Evolutionary conservation across 2,329 filamentous ascomycete genomes (phyloP).

Genomic region (Fusarium stilboides): DNA sequence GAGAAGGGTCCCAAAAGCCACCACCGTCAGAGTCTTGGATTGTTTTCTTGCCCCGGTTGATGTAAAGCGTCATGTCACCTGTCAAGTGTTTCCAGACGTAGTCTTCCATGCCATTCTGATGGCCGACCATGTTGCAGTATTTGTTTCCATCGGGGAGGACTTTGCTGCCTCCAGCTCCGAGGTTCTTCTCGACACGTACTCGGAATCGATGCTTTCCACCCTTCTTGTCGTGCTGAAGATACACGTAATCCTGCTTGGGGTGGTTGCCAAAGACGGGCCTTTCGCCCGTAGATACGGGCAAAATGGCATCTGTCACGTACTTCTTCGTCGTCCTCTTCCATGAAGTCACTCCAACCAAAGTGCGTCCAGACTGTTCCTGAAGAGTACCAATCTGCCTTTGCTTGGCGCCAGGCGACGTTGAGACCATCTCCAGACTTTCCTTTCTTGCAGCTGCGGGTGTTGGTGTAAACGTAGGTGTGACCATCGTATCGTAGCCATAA

Average conservation of each 20-base stretch:
- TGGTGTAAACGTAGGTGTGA: not conserved
- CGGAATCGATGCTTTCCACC: not conserved
- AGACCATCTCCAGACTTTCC: not conserved
- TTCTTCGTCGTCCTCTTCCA: no score
- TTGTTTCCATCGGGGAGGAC: slow-evolving; percentile 7
- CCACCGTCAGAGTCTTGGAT: not conserved
- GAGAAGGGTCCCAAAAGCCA: not conserved
- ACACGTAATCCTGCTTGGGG: not conserved
- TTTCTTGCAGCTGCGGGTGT: slow-evolving; percentile 1
- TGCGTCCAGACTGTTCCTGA: not conserved
- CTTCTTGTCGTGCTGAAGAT: not conserved
- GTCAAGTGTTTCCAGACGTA: slow-evolving; percentile 4
- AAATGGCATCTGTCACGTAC: not conserved
- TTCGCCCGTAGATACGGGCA: not conserved
- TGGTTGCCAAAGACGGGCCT: not conserved
- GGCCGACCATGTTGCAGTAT: slow-evolving; percentile 30
- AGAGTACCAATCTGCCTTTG: not conserved
- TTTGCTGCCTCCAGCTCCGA: slow-evolving; percentile 4
- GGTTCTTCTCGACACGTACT: slow-evolving; percentile 7
- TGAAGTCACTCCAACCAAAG: not conserved
- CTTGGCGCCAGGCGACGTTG: slow-evolving; percentile 16
- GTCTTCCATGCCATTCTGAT: slow-evolving; percentile 25
- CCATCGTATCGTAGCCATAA: not conserved
- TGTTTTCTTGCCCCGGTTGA: not conserved
- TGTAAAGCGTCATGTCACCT: not conserved